phyloP scores from a whole-genome alignment of 148 eudicot species.

The Oxyria digyna region DNA sequence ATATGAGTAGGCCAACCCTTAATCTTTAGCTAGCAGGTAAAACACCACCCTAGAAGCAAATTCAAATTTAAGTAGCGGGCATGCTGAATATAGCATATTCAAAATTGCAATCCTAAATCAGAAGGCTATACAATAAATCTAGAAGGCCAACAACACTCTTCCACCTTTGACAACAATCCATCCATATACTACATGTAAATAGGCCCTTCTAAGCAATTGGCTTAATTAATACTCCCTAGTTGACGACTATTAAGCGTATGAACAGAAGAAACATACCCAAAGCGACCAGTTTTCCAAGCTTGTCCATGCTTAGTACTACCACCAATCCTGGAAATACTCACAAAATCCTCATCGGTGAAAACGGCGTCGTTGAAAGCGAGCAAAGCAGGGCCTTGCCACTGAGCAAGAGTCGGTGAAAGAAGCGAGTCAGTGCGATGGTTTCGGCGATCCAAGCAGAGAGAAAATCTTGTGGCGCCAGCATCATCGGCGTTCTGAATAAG shows the following conservation, averaged over 20 bases:
- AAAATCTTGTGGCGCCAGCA: constrained; percentile 78
- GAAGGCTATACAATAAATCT: not conserved
- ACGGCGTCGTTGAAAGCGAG: constrained; percentile 77
- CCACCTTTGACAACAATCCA: not conserved
- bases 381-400: constrained; percentile 91
- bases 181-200: not conserved
- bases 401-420: constrained; percentile 38
- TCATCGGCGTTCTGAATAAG: constrained; percentile 97
- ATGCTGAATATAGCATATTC: not conserved
- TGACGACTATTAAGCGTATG: not conserved
- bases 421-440: constrained; percentile 41
- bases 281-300: constrained; percentile 92
- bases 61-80: not conserved
- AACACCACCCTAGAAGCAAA: not conserved
- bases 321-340: constrained; percentile 88
- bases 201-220: not conserved
- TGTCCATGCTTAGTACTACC: constrained; percentile 73
- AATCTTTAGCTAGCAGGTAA: not conserved
- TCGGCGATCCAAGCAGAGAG: constrained; percentile 78
- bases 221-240: not conserved
- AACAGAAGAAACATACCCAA: constrained; percentile 40
- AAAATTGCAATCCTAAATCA: not conserved
- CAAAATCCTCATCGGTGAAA: constrained; percentile 87
- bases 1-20: not conserved
- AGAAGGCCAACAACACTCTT: not conserved